phyloP scores from a whole-genome alignment of 495 filamentous ascomycete genomes.

The Penicillium arizonense region DNA sequence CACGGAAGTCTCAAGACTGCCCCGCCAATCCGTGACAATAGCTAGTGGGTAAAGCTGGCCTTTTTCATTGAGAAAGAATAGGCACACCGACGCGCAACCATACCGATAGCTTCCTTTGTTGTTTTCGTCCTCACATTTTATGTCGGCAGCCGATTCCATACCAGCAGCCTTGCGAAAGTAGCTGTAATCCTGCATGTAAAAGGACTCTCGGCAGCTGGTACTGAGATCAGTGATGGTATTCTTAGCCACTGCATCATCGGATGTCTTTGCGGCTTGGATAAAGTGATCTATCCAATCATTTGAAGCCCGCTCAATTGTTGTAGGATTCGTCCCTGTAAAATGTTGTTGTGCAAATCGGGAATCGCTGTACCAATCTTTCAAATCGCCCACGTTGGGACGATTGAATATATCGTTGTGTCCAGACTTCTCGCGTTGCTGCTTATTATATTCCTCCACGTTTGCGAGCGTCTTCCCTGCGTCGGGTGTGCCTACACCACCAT shows the following conservation, averaged over 20 bases:
- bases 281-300: constrained; percentile 32
- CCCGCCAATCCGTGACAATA: constrained; percentile 45
- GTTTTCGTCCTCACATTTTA: no score
- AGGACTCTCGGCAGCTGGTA: constrained; percentile 16
- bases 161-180: constrained; percentile 41
- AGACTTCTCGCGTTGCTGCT: no score
- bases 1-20: constrained; percentile 20
- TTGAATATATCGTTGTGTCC: constrained; percentile 29
- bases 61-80: constrained; percentile 42
- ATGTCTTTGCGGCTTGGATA: constrained; percentile 23
- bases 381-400: constrained; percentile 42
- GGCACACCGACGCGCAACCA: constrained; percentile 36
- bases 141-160: background rate
- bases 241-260: constrained; percentile 16
- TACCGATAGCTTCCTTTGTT: constrained; percentile 2
- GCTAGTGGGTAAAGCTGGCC: constrained; percentile 48
- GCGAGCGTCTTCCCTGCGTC: no score
- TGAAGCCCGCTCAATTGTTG: constrained; percentile 38
- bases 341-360: constrained; percentile 49
- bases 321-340: constrained; percentile 50
- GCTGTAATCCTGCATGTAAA: constrained; percentile 47
- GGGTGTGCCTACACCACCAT: no score
- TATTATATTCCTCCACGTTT: no score
- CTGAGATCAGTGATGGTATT: constrained; percentile 10
- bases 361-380: constrained; percentile 49